Conservation (phyloP, 2,329 filamentous ascomycete species). For the Thelonectria discophora region DNA sequence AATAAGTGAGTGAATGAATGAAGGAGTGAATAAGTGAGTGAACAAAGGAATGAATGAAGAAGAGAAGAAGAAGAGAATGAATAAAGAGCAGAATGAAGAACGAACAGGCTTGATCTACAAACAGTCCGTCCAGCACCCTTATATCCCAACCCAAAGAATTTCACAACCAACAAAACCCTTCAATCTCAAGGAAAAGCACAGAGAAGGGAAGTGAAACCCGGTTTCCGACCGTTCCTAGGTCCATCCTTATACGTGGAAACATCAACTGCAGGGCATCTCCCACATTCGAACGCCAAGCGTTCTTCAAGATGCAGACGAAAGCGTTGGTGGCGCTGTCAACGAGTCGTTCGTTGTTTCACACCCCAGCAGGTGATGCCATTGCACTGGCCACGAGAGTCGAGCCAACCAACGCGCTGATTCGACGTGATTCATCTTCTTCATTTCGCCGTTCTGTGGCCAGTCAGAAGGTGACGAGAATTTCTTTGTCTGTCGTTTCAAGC, state of each 20-base stretch:
- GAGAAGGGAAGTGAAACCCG: background rate
- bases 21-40: background rate
- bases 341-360: slow-evolving; percentile 6
- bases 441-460: background rate
- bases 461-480: background rate
- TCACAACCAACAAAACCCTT: background rate
- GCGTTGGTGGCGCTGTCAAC: slow-evolving; percentile 6
- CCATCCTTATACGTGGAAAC: background rate
- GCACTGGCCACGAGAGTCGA: background rate
- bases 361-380: background rate
- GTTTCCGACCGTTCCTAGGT: background rate
- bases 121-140: background rate
- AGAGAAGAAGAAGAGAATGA: background rate
- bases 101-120: background rate
- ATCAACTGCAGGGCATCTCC: background rate
- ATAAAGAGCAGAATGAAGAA: background rate
- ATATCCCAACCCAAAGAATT: background rate
- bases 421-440: background rate
- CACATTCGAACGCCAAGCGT: background rate
- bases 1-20: background rate
- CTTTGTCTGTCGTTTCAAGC: background rate
- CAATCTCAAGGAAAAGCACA: background rate
- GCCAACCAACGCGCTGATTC: background rate
- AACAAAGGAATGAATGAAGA: background rate
- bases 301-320: background rate